A percentile compares a stretch with the other conserved stretches of the same genome.
Evolutionary conservation across 495 filamentous ascomycete species (phyloP).

Genomic region (Opeltia flavorubescens): DNA sequence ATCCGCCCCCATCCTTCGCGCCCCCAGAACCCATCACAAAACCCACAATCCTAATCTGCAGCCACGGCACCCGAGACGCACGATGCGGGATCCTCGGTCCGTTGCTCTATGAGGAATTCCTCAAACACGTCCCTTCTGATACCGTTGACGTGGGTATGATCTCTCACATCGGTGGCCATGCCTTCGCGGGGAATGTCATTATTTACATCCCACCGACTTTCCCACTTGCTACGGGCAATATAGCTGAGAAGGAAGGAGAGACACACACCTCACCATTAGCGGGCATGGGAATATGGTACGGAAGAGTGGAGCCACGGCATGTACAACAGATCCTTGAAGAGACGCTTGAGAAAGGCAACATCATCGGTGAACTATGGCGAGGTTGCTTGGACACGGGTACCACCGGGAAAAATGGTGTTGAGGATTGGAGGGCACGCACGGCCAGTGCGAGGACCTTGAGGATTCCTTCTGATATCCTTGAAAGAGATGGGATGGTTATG

Average conservation of each 20-base stretch:
- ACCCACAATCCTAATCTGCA: slow-evolving; percentile 46
- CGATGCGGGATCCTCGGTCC: slow-evolving; percentile 75
- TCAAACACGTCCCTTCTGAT: too few relatives aligned
- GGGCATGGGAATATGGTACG: slow-evolving; percentile 88
- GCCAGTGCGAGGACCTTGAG: too few relatives aligned
- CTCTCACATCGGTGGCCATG: slow-evolving; percentile 85
- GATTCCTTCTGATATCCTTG: too few relatives aligned
- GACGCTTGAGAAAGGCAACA: slow-evolving; percentile 57
- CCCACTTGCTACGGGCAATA: slow-evolving; percentile 14
- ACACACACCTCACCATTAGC: slow-evolving; percentile 43
- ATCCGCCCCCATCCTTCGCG: slow-evolving; percentile 20
- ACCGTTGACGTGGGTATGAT: slow-evolving; percentile 42
- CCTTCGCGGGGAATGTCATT: slow-evolving; percentile 88
- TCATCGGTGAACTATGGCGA: slow-evolving; percentile 60
- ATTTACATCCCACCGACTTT: slow-evolving; percentile 61
- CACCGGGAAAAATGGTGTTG: too few relatives aligned
- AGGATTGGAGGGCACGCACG: too few relatives aligned
- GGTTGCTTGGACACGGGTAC: slow-evolving; percentile 1
- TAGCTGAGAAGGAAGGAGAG: slow-evolving; percentile 13
- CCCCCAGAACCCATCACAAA: not conserved
- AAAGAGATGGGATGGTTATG: too few relatives aligned
- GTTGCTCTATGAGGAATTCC: slow-evolving; percentile 52
- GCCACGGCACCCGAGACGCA: slow-evolving; percentile 63
- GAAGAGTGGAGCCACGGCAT: slow-evolving; percentile 70
- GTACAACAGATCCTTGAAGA: slow-evolving; percentile 75